phyloP scores from a whole-genome alignment of 2,329 filamentous ascomycete genomes.

The Fusarium sp. region DNA sequence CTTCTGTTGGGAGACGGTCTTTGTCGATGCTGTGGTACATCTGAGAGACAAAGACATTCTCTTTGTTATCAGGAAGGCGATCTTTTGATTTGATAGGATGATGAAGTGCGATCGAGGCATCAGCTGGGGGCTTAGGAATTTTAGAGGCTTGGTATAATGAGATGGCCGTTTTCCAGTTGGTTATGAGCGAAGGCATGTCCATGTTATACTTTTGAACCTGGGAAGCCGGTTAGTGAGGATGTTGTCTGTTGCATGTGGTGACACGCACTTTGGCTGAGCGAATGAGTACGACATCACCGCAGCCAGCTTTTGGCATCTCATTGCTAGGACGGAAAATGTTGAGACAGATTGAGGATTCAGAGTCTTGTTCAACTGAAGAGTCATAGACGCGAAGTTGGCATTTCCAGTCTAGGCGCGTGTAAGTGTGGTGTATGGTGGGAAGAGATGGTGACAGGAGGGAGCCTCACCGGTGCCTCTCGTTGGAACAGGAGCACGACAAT shows the following conservation, averaged over 20 bases:
- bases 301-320: conserved; percentile 60
- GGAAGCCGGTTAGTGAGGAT: conserved; percentile 14
- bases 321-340: conserved; percentile 69
- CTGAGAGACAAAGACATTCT: conserved; percentile 60
- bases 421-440: background rate
- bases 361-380: conserved; percentile 60
- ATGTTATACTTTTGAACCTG: conserved; percentile 57
- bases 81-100: conserved; percentile 30
- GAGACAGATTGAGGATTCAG: conserved; percentile 56
- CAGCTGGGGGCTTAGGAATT: conserved; percentile 50
- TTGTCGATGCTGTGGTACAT: conserved; percentile 61
- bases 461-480: conserved; percentile 64
- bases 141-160: conserved; percentile 54
- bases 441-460: background rate
- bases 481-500: conserved; percentile 65
- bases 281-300: conserved; percentile 58
- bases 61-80: conserved; percentile 39
- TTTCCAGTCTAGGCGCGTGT: conserved; percentile 64
- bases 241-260: background rate
- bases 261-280: conserved; percentile 64
- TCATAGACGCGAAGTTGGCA: conserved; percentile 72
- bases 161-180: conserved; percentile 56
- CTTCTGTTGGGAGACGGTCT: conserved; percentile 53
- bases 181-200: conserved; percentile 56
- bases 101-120: conserved; percentile 49